Conservation (phyloP, 768 basidiomycete species). For the Mycena galopus region DNA sequence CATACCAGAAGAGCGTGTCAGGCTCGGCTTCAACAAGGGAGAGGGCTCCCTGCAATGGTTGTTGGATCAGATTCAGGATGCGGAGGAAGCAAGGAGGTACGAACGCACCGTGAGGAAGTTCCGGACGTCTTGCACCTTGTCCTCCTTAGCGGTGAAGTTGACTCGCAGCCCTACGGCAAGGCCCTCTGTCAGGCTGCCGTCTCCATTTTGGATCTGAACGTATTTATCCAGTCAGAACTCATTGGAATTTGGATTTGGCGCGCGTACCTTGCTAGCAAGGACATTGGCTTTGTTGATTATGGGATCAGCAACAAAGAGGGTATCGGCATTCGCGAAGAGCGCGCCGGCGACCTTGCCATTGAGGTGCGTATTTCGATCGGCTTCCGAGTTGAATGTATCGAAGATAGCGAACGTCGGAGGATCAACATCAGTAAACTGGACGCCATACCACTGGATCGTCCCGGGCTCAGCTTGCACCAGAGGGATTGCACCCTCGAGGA, state of each 20-base stretch:
- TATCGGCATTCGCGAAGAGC: constrained; percentile 47
- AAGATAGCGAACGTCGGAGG: constrained; percentile 50
- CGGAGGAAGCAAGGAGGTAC: neutral
- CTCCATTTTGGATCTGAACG: neutral
- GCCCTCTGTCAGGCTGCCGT: neutral
- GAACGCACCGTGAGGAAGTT: neutral
- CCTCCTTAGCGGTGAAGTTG: constrained; percentile 35
- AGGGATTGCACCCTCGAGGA: neutral
- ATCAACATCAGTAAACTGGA: constrained; percentile 43
- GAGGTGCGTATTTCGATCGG: constrained; percentile 38
- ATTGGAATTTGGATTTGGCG: neutral
- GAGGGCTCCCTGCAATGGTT: neutral
- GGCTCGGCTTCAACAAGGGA: neutral
- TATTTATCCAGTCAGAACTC: neutral
- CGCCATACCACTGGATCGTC: constrained; percentile 56
- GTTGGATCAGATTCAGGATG: neutral
- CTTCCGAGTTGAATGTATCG: constrained; percentile 52
- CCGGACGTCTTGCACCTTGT: constrained; percentile 1
- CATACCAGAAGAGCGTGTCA: neutral
- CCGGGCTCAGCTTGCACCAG: constrained; percentile 49
- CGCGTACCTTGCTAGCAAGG: neutral
- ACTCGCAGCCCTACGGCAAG: constrained; percentile 48
- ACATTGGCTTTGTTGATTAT: constrained; percentile 37
- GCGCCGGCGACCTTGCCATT: constrained; percentile 47
- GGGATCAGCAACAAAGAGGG: constrained; percentile 44